Evolutionary conservation across 225 moss, liverwort and hornwort species (phyloP), one percentile per base, ranked within the genome.

Genomic region (Polytrichum commune): DNA sequence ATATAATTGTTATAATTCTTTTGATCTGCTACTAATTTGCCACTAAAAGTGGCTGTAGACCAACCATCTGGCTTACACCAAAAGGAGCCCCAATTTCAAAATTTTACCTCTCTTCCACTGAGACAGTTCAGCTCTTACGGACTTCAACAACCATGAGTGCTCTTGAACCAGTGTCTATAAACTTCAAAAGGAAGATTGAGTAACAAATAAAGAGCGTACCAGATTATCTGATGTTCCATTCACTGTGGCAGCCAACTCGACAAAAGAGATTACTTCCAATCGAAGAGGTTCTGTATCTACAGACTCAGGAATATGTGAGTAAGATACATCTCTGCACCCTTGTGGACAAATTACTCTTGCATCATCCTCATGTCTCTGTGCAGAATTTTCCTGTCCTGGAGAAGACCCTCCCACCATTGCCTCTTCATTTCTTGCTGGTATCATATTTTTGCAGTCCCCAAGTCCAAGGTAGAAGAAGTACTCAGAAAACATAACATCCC

Each of bases 401-500:
- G 67, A 27, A 54, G 67, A 67, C 23, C 67, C 68, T 65, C 7
- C 20, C 19, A 29, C 19, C 19, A n/a, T 35, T 35, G 33, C 33
- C 65, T 22, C 65, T 27, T 68, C 68, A 53, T 13, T 27, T 55
- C 27, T 54, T 54, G 53, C 5, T 10, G 16, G 27, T 26, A 25
- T 68, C 24, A 18, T 54, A 27, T 24, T 71, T 5, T 5, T 26
- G 23, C 18, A 38, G 22, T 62, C 46, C 62, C 71, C 75, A 66
- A 83, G 69, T 53, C 82, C 82, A 75, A 83, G 78, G 58, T 83
- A 83, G 35, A 83, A 83, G 60, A 83, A 83, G 56, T 83, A 72
- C 28, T 83, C 65, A 27, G 82, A 78, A 53, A 83, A 83, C 82
- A 83, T 83, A 57, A 83, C 78, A 66, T 78, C 78, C 82, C 78